phyloP scores from a whole-genome alignment of 768 basidiomycete species.

The Rhodotorula diobovata region DNA sequence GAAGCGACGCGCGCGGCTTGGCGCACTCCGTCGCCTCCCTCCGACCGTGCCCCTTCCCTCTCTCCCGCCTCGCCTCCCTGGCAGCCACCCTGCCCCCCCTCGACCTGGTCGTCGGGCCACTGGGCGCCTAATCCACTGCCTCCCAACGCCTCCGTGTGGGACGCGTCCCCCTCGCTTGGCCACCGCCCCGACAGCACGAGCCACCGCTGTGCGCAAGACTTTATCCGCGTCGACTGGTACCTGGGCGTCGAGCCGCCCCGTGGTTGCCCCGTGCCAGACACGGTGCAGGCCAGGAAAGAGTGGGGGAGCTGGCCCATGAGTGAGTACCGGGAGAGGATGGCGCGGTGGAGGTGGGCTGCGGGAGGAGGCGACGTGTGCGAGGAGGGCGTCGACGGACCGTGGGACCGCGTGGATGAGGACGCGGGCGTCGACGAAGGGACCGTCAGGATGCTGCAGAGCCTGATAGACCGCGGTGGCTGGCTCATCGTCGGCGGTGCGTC shows the following conservation, averaged over 20 bases:
- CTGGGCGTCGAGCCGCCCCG: background rate
- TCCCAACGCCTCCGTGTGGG: background rate
- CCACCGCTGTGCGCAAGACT: background rate
- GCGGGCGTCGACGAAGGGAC: background rate
- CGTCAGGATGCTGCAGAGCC: background rate
- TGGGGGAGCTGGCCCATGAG: constrained; percentile 1
- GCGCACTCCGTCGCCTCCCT: background rate
- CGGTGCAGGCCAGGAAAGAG: background rate
- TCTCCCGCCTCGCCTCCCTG: background rate
- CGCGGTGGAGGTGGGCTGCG: background rate
- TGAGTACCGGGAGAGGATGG: background rate
- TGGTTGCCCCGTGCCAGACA: background rate
- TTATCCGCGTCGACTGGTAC: background rate
- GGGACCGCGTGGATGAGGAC: background rate
- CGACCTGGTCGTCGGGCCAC: background rate
- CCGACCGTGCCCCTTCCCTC: too few relatives aligned
- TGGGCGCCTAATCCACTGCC: background rate
- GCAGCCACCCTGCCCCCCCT: background rate
- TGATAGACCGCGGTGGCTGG: constrained; percentile 2
- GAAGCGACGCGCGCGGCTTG: too few relatives aligned
- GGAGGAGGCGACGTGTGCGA: background rate
- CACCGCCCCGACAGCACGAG: too few relatives aligned
- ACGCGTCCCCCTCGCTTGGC: background rate
- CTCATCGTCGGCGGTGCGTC: constrained; percentile 2
- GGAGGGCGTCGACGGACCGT: background rate